These are phyloP conservation scores for Telfairia occidentalis DNA, from an alignment of 331 rosid species.

Conservation along the genomic window DNA sequence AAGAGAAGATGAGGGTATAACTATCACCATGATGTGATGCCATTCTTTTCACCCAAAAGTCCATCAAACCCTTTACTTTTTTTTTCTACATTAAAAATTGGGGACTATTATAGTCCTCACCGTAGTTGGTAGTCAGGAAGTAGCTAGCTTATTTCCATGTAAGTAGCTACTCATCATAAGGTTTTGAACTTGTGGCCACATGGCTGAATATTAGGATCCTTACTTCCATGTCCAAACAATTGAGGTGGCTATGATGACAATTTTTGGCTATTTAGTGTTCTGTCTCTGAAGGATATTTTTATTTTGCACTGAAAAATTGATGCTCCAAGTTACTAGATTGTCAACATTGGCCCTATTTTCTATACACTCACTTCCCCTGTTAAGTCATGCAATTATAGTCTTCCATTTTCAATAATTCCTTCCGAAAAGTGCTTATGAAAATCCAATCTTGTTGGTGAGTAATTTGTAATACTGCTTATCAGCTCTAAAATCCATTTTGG, in stretches of 20 bases:
- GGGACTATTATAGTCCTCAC: not conserved
- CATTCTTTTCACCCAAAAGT: not conserved
- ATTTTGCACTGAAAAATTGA: not conserved
- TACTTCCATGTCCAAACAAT: not conserved
- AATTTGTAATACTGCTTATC: no score
- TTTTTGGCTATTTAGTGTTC: not conserved
- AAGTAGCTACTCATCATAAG: not conserved
- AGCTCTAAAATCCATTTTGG: no score
- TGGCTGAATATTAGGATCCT: not conserved
- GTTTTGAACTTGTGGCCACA: not conserved
- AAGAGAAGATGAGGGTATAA: conserved; percentile 86
- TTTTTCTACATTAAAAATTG: not conserved
- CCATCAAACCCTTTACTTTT: not conserved
- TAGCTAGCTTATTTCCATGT: no score
- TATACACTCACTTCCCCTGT: not conserved
- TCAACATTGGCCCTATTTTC: not conserved
- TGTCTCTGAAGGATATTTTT: no score
- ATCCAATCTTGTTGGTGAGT: no score
- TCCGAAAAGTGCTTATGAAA: no score
- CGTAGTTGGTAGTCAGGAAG: not conserved
- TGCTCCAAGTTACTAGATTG: not conserved
- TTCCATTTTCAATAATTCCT: not conserved
- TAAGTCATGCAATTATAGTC: not conserved
- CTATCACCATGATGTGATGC: not conserved
- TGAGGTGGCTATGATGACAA: not conserved